A percentile compares a stretch with the other conserved stretches of the same genome.
These are phyloP conservation scores for Garcia nutans DNA, from an alignment of 345 rosid species.

Conservation along the genomic window DNA sequence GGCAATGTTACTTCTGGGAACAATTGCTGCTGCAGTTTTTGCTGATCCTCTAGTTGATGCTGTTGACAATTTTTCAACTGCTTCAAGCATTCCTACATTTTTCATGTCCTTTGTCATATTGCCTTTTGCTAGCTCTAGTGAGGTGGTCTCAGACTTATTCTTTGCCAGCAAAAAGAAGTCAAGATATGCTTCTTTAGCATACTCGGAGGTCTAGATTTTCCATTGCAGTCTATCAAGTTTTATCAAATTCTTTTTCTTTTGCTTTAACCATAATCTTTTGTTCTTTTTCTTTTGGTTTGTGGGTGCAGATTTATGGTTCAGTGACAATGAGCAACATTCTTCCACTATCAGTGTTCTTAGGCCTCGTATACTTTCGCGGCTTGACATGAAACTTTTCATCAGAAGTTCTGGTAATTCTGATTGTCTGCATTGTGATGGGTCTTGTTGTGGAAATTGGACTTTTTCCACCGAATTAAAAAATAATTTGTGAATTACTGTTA, in stretches of 20 bases:
- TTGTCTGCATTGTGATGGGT: constrained; percentile 9
- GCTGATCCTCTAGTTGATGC: constrained; percentile 93
- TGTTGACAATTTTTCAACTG: constrained; percentile 75
- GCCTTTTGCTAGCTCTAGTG: constrained; percentile 87
- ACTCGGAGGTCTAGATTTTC: constrained; percentile 62
- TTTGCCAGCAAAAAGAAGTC: constrained; percentile 68
- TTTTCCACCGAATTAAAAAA: too few relatives aligned
- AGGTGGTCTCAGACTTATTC: constrained; percentile 80
- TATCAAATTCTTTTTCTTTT: neutral
- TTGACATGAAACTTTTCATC: constrained; percentile 13
- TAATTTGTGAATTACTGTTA: too few relatives aligned
- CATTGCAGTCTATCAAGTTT: neutral
- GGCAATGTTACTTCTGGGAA: constrained; percentile 58
- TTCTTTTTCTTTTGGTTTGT: neutral
- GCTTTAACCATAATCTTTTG: too few relatives aligned
- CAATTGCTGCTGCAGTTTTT: constrained; percentile 72
- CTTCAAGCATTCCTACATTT: constrained; percentile 82
- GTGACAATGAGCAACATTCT: constrained; percentile 14
- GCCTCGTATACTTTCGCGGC: neutral
- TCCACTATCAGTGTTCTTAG: constrained; percentile 7
- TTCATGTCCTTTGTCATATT: constrained; percentile 83
- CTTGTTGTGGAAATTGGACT: too few relatives aligned
- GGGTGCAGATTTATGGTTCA: constrained; percentile 12
- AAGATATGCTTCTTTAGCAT: constrained; percentile 75
- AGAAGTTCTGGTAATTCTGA: constrained; percentile 6